These are phyloP conservation scores for Microbotryum silenes-acaulis DNA, from an alignment of 1,284 basidiomycete species.

Conservation along the genomic window DNA sequence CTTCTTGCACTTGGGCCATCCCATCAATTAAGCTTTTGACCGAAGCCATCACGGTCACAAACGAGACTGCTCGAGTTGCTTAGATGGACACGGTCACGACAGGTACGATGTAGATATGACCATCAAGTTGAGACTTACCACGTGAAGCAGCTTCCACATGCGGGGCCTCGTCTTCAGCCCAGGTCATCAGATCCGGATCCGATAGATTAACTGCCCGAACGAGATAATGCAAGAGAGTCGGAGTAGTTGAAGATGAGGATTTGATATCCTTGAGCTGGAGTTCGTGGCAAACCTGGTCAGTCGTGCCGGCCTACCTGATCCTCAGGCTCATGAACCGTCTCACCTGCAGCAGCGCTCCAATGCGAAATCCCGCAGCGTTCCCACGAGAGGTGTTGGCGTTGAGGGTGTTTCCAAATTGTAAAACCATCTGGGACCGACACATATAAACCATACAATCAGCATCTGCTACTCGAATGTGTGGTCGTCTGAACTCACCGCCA, in stretches of 20 bases:
- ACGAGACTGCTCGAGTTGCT: slow-evolving; percentile 53
- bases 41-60: slow-evolving; percentile 54
- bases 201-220: slow-evolving; percentile 63
- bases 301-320: too few relatives aligned
- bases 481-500: slow-evolving; percentile 50
- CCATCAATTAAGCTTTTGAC: slow-evolving; percentile 56
- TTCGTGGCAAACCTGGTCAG: too few relatives aligned
- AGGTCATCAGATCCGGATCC: slow-evolving; percentile 59
- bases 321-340: slow-evolving; percentile 1
- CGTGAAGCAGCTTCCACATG: slow-evolving; percentile 73
- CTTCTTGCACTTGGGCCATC: slow-evolving; percentile 52
- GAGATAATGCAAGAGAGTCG: slow-evolving; percentile 78
- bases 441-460: not conserved
- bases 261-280: slow-evolving; percentile 66
- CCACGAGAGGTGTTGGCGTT: slow-evolving; percentile 78
- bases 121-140: slow-evolving; percentile 45
- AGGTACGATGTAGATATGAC: too few relatives aligned
- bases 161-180: slow-evolving; percentile 66
- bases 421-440: slow-evolving; percentile 6
- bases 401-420: slow-evolving; percentile 68
- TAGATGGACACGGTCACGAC: too few relatives aligned
- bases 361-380: slow-evolving; percentile 69
- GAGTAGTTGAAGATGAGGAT: slow-evolving; percentile 61
- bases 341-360: slow-evolving; percentile 74
- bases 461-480: not conserved